phyloP scores from a whole-genome alignment of 78 protist species.

The Dictyostelium brefeldianum region DNA sequence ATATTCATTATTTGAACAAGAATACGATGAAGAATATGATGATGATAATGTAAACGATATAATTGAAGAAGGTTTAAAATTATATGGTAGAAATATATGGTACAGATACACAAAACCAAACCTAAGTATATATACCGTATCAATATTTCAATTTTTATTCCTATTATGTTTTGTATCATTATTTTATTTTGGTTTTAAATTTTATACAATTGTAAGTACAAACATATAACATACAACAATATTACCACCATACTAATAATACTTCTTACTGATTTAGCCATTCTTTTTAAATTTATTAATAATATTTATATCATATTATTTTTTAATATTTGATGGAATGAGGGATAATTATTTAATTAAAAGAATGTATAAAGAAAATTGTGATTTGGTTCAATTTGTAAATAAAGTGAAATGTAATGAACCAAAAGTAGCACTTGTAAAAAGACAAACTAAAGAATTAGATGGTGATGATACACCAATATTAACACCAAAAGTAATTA shows the following conservation, averaged over 20 bases:
- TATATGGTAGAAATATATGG: neutral
- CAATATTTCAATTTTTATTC: neutral
- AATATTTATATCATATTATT: neutral
- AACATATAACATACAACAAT: too few species aligned
- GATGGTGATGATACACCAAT: neutral
- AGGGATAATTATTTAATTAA: constrained; percentile 13
- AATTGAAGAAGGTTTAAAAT: neutral
- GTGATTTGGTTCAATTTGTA: neutral
- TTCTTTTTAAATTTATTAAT: neutral
- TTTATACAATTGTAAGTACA: neutral
- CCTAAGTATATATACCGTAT: neutral
- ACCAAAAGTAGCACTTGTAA: neutral
- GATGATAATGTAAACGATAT: neutral
- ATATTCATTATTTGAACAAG: neutral
- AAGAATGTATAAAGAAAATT: neutral
- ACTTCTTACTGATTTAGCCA: neutral
- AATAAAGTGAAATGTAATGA: neutral
- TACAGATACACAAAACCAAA: neutral
- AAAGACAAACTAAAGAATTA: neutral
- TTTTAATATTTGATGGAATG: constrained; percentile 5
- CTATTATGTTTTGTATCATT: neutral
- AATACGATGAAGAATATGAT: neutral
- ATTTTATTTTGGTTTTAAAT: neutral
- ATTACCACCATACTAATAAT: neutral
- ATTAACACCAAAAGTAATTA: neutral